phyloP scores from a whole-genome alignment of 176 grass and related monocot species.

The Musa beccarii region DNA sequence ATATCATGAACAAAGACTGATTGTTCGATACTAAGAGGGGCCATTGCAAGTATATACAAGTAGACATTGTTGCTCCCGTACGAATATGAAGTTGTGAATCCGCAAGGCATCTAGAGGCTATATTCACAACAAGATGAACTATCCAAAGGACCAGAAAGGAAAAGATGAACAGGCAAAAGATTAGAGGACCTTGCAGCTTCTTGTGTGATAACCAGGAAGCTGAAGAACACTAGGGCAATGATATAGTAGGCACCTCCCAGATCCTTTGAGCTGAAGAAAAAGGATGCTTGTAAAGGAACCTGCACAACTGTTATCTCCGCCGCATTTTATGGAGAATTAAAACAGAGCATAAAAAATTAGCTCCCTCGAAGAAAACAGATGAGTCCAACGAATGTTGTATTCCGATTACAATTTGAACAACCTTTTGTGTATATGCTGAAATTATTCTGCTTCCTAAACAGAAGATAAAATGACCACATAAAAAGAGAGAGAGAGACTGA shows the following conservation, averaged over 20 bases:
- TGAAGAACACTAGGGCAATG: not conserved
- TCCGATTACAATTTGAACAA: not conserved
- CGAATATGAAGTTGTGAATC: not conserved
- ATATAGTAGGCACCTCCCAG: not conserved
- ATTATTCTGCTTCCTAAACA: not conserved
- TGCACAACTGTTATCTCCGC: slow-evolving; percentile 5
- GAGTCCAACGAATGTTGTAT: not conserved
- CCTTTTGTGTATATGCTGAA: not conserved
- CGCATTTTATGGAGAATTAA: not conserved
- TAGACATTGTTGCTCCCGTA: not conserved
- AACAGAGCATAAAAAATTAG: not conserved
- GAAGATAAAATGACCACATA: not conserved
- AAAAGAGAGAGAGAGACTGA: not conserved
- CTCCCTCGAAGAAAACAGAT: not conserved
- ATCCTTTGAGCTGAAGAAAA: not conserved
- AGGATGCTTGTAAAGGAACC: not conserved
- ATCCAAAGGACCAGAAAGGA: not conserved
- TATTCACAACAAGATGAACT: not conserved
- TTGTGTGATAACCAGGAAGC: not conserved
- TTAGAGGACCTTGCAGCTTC: not conserved
- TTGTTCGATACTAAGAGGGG: not conserved
- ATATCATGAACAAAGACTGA: not conserved
- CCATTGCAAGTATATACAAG: not conserved
- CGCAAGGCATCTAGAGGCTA: not conserved
- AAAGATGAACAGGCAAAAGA: not conserved